Base-by-base conservation (phyloP, 768 basidiomycete genomes). In the Lepiota venenata region DNA sequence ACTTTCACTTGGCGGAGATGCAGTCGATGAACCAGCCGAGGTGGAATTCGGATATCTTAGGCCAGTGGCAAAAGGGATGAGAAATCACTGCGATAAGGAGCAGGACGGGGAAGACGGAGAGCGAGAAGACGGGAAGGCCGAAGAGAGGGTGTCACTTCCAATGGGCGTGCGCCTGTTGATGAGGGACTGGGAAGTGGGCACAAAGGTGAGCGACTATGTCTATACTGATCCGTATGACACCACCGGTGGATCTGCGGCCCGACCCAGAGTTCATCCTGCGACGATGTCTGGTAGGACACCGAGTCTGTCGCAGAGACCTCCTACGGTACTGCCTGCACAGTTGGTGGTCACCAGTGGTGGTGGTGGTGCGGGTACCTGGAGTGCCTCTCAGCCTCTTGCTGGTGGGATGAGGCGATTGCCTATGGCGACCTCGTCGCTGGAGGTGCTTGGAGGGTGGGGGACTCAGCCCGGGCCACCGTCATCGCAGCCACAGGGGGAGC, bases 161-260 rank as follows among this genome's bases (percentile, higher is more conserved):
- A 65, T 75, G 2, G 85, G 85, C 2, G 82, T 86, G 9, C 75
- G 84, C 25, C 71, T 84, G 18, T 73, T 92, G 38, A 66, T 92
- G 52, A 75, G 78, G 52, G 85, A 87, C 40, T 92, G 90, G 90
- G 74, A 80, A 47, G 56, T 80, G 20, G 82, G 85, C 11, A 58
- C 69, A 2, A 71, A 83, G 64, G 80, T 82, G 3, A 66, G 71
- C 2, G 63, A 74, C 5, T 85, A 81, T 58, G 60, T 63, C 2
- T 87, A 82, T 61, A 64, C 57, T 9, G 84, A 89, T 58, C 80
- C 80, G 1, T 88, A 87, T 61, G 72, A 71, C 42, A 64, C 57
- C 5, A 58, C 60, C n/a, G 56, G 57, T n/a, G 67, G 64, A 2
- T 42, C 32, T 40, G 29, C 7, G 10, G 22, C 29, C 2, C 49